Percentiles rank a stretch among this genome's conserved stretches.
Conservation (phyloP, 78 protist species). For the Planoprotostelium fungivorum region DNA sequence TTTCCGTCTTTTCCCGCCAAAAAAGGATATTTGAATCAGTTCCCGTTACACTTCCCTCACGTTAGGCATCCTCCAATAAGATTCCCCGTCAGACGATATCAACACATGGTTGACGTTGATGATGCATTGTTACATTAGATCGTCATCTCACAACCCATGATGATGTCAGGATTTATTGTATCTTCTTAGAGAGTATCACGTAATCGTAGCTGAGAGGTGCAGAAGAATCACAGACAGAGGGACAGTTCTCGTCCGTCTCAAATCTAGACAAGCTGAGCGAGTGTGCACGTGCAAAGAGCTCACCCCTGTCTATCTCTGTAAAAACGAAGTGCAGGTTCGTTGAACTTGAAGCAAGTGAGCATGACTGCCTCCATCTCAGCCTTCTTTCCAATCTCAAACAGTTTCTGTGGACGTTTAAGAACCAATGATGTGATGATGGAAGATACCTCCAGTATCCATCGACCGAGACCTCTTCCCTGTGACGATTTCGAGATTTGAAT, state of each 20-base stretch:
- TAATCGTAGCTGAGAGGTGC: not conserved
- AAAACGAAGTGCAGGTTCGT: not conserved
- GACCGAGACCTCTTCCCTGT: not conserved
- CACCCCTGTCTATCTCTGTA: not conserved
- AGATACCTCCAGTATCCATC: not conserved
- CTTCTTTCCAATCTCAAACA: not conserved
- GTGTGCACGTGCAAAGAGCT: not conserved
- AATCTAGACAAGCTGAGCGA: not conserved
- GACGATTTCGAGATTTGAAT: not conserved
- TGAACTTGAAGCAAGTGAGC: not conserved
- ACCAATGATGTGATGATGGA: not conserved
- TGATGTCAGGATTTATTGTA: too few relatives aligned
- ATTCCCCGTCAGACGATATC: too few relatives aligned
- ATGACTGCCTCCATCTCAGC: not conserved
- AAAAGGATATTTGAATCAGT: too few relatives aligned
- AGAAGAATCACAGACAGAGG: not conserved
- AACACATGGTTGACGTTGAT: too few relatives aligned
- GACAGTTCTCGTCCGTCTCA: not conserved
- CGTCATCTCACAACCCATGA: too few relatives aligned
- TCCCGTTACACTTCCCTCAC: too few relatives aligned
- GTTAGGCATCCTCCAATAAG: too few relatives aligned
- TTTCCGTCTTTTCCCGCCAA: too few relatives aligned
- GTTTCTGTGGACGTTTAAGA: not conserved
- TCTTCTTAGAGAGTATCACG: not conserved
- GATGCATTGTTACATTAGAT: too few relatives aligned